Percentiles rank a stretch among this genome's conserved stretches.
Evolutionary conservation across 2,329 filamentous ascomycete genomes (phyloP).

Genomic region (Cladosporium cucumerinum): DNA sequence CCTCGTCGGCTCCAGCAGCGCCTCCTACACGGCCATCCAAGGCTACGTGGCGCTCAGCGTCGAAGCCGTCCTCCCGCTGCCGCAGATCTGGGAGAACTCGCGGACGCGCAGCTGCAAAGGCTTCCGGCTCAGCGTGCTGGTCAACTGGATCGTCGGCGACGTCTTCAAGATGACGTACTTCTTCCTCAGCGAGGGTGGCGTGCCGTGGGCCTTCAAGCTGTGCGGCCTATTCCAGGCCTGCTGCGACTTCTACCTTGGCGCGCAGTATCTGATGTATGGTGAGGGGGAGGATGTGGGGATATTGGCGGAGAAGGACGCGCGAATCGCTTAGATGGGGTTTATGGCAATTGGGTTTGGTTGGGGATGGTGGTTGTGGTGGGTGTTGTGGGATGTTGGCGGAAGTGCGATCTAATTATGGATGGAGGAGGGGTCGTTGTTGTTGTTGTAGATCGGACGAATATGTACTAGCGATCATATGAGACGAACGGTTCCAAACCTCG

Average conservation of each 20-base stretch:
- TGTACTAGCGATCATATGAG: neutral
- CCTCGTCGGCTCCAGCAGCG: conserved; percentile 57
- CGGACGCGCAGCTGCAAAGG: conserved; percentile 67
- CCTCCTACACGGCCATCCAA: conserved; percentile 65
- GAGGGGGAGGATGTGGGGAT: conserved; percentile 40
- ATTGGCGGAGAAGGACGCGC: conserved; percentile 25
- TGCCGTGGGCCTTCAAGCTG: conserved; percentile 76
- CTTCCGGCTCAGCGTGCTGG: conserved; percentile 71
- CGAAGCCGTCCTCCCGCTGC: conserved; percentile 77
- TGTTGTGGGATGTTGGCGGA: neutral
- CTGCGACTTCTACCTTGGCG: conserved; percentile 70
- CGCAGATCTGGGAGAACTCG: conserved; percentile 71
- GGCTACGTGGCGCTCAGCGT: conserved; percentile 74
- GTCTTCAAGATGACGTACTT: conserved; percentile 76
- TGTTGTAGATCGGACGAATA: neutral
- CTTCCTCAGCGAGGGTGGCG: conserved; percentile 68
- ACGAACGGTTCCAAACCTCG: neutral
- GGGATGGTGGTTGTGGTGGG: neutral
- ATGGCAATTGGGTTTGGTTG: conserved; percentile 2
- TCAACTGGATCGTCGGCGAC: conserved; percentile 76
- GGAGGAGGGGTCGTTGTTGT: neutral
- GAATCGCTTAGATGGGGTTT: conserved; percentile 23
- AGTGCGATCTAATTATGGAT: neutral
- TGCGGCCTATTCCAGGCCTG: conserved; percentile 77
- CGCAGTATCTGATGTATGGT: conserved; percentile 71